Base-by-base conservation (phyloP, 495 filamentous ascomycete species). In the Penicillium nucicola region DNA sequence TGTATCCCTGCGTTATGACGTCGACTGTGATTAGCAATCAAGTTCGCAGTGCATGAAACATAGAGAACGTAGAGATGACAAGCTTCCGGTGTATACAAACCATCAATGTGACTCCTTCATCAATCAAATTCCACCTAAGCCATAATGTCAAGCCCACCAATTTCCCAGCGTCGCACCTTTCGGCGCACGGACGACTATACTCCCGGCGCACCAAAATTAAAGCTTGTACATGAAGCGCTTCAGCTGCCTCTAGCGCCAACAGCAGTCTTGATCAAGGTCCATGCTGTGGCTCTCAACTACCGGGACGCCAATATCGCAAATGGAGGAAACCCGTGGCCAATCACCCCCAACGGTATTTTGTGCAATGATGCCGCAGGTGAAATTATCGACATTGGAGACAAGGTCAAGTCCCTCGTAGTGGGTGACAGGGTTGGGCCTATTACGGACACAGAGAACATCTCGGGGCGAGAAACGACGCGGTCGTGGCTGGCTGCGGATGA, bases 251-350 rank as follows among this genome's bases (percentile, higher is more conserved):
- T 69, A 11, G 40, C 34, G 3, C 64, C 67, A n/a, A 65, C 56
- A 7, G 34, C 60, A 7, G 56, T 75, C 19, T 53, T 79, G 28
- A 57, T 79, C 56, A 64, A 66, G 47, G 64, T 77, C 11, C 65
- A 68, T 31, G 64, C 71, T 41, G 55, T 76, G 0, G 57, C 68
- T 10, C 64, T 78, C 11, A 80, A 78, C 62, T 75, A 74, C 45
- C 60, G 68, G 13, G 74, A 74, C 37, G 67, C 65, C 9, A 69
- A 69, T 47, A 75, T 74, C 37, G 49, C 61, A 0, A 68, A 70
- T 28, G 71, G 66, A 2, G 50, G 57, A 0, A 70, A 71, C 39
- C 72, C 72, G 1, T 71, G 66, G 69, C 64, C 66, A 0, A 59
- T 70, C 1, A 33, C 53, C 2, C 55, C 65, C 0, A 50, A 69